Conservation (phyloP, 2,329 filamentous ascomycete genomes). For the Diaporthe velutina region DNA sequence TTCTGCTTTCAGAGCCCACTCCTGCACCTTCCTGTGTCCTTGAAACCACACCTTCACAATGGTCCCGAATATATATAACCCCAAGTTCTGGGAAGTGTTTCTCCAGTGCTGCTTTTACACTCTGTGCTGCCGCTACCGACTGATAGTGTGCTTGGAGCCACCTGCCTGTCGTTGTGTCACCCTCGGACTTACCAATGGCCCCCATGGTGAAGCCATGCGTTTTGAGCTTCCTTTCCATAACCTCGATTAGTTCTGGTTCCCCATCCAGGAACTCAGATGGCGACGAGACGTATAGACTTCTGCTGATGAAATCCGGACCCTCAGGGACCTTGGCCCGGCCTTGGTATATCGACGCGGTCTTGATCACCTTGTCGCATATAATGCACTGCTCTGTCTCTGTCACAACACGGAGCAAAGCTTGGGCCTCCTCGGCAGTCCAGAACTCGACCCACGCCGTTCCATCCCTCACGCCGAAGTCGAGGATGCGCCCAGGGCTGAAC, state of each 20-base stretch:
- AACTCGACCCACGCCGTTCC: background rate
- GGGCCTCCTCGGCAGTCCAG: background rate
- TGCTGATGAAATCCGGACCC: background rate
- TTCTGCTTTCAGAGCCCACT: background rate
- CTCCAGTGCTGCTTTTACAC: background rate
- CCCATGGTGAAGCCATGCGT: background rate
- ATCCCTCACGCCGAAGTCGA: background rate
- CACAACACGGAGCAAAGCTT: background rate
- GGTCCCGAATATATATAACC: background rate
- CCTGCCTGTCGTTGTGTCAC: background rate
- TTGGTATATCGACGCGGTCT: background rate
- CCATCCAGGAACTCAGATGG: background rate
- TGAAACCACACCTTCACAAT: background rate
- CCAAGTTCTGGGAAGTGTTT: background rate
- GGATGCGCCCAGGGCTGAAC: background rate
- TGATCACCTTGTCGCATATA: background rate
- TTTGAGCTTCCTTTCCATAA: background rate
- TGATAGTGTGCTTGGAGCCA: background rate
- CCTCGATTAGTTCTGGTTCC: background rate
- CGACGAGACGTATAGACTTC: background rate
- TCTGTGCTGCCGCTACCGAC: background rate
- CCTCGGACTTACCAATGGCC: too few species aligned
- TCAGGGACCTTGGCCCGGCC: background rate
- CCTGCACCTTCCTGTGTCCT: background rate
- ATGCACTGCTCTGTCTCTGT: background rate